Evolutionary conservation across 2,329 filamentous ascomycete species (phyloP).

Genomic region (Cytospora schulzeri): DNA sequence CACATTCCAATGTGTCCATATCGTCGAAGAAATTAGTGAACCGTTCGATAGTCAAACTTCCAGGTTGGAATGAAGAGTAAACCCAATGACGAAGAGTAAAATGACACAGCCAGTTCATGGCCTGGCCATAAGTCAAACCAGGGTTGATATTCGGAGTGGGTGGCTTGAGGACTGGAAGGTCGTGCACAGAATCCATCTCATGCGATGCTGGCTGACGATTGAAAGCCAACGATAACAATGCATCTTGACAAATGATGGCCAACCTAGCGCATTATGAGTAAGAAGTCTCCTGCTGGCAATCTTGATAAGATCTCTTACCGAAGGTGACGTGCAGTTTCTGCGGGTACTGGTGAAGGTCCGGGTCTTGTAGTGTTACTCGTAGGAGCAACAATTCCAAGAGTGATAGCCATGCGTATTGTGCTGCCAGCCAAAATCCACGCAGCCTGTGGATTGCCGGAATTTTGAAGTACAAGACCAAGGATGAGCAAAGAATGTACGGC

Average conservation of each 20-base stretch:
- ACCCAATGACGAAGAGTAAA: slow-evolving; percentile 10
- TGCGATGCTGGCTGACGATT: slow-evolving; percentile 22
- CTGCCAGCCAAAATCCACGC: slow-evolving; percentile 26
- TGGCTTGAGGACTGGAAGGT: not conserved
- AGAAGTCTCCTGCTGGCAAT: not conserved
- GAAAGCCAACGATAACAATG: slow-evolving; percentile 22
- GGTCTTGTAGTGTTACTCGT: not conserved
- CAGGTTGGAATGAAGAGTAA: not conserved
- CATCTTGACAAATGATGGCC: slow-evolving; percentile 22
- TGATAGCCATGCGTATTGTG: slow-evolving; percentile 23
- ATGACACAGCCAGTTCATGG: slow-evolving; percentile 26
- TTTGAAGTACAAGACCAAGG: slow-evolving; percentile 25
- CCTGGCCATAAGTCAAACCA: slow-evolving; percentile 10
- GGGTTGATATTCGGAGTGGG: not conserved
- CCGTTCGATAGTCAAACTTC: not conserved
- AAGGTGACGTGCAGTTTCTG: not conserved
- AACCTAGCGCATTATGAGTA: not conserved
- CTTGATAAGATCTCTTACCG: not conserved
- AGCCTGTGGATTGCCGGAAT: slow-evolving; percentile 26
- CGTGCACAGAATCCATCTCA: slow-evolving; percentile 20
- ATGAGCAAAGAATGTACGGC: slow-evolving; percentile 4
- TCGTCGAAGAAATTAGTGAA: not conserved
- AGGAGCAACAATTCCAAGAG: slow-evolving; percentile 14
- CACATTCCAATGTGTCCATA: slow-evolving; percentile 8
- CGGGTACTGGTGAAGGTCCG: not conserved